A percentile compares a stretch with the other conserved stretches of the same genome.
Evolutionary conservation across 2,329 filamentous ascomycete species (phyloP).

Genomic region (Escovopsis weberi): DNA sequence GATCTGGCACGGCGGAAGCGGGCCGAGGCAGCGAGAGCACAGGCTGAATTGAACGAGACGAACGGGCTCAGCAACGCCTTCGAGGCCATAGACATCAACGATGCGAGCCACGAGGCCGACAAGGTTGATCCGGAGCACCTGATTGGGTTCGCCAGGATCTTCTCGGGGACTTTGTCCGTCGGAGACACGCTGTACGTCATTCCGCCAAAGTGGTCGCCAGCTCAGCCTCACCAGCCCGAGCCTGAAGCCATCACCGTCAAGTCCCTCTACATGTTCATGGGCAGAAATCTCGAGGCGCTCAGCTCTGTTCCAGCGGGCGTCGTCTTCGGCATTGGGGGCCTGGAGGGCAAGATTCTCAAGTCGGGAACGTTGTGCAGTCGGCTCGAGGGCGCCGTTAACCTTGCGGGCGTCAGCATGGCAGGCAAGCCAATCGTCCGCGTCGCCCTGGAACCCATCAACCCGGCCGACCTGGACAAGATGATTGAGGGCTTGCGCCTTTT

Average conservation of each 20-base stretch:
- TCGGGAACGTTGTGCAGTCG: constrained; percentile 87
- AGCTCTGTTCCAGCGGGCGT: constrained; percentile 81
- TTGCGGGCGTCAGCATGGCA: constrained; percentile 68
- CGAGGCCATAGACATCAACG: constrained; percentile 44
- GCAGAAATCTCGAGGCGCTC: constrained; percentile 69
- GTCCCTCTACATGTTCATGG: constrained; percentile 92
- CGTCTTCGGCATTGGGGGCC: constrained; percentile 84
- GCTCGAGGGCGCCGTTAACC: constrained; percentile 72
- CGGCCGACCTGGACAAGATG: constrained; percentile 87
- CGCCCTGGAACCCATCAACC: constrained; percentile 84
- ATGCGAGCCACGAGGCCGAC: constrained; percentile 32
- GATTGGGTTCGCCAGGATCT: constrained; percentile 87
- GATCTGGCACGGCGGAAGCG: constrained; percentile 80
- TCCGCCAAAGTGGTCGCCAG: constrained; percentile 83
- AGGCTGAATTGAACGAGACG: constrained; percentile 42
- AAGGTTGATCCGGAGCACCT: constrained; percentile 68
- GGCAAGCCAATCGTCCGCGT: constrained; percentile 90
- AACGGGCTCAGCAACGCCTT: constrained; percentile 46
- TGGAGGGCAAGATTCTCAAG: constrained; percentile 89
- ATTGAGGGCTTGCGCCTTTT: constrained; percentile 73
- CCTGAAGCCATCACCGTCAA: constrained; percentile 75
- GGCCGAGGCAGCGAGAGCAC: constrained; percentile 70
- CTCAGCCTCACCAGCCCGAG: constrained; percentile 55
- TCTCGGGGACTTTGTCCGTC: constrained; percentile 77
- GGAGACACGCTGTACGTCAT: constrained; percentile 87